A percentile compares a stretch with the other conserved stretches of the same genome.
Conservation (phyloP, 2,329 filamentous ascomycete genomes). For the Colletotrichum sp. region DNA sequence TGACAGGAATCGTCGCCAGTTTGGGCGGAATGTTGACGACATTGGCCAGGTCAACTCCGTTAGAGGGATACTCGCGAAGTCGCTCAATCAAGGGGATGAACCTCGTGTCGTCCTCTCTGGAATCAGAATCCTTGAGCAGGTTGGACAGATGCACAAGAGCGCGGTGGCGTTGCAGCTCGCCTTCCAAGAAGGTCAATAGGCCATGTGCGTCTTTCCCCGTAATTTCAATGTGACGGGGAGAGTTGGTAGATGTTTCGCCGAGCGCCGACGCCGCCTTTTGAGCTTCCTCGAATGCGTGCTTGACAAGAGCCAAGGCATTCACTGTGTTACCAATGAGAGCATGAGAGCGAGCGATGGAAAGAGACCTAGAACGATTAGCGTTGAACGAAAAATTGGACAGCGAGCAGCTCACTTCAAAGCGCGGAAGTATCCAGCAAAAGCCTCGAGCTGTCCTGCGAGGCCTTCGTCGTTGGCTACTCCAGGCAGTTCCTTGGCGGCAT, state of each 20-base stretch:
- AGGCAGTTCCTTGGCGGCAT: conserved; percentile 86
- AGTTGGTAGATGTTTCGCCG: conserved; percentile 32
- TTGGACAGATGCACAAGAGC: conserved; percentile 85
- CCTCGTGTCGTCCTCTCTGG: conserved; percentile 49
- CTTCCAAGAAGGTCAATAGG: conserved; percentile 67
- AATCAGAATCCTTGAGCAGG: conserved; percentile 53
- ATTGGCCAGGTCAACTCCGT: conserved; percentile 76
- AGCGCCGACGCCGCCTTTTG: conserved; percentile 55
- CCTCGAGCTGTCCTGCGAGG: conserved; percentile 79
- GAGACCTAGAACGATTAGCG: conserved; percentile 57
- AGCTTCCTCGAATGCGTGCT: conserved; percentile 71
- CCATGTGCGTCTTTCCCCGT: conserved; percentile 60
- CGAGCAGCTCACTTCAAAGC: conserved; percentile 75
- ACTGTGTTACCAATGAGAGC: conserved; percentile 72
- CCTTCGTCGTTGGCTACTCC: conserved; percentile 85
- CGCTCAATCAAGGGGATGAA: conserved; percentile 71
- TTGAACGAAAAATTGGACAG: neutral
- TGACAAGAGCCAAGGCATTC: conserved; percentile 86
- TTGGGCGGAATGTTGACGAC: conserved; percentile 88
- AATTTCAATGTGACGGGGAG: conserved; percentile 73
- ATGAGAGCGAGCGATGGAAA: conserved; percentile 87
- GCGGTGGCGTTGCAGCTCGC: conserved; percentile 80
- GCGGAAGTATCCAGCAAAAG: conserved; percentile 82
- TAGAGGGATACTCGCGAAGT: conserved; percentile 75
- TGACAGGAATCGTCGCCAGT: conserved; percentile 83